These are phyloP conservation scores for Ustilago xerochloae DNA, from an alignment of 1,284 basidiomycete species.

Conservation along the genomic window DNA sequence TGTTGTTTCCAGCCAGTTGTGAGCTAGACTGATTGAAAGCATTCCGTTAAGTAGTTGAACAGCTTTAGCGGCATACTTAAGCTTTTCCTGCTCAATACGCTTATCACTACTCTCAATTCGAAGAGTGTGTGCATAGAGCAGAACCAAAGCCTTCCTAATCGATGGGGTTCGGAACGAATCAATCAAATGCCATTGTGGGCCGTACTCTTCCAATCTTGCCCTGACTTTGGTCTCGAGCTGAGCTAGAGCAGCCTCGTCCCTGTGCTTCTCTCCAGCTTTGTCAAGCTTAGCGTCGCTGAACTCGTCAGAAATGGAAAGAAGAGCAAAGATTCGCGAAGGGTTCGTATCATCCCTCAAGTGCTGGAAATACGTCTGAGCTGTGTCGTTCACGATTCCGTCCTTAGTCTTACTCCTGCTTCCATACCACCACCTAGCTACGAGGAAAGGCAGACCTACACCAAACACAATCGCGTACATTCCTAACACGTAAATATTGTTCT, in stretches of 20 bases:
- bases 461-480: slow-evolving; percentile 87
- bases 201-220: slow-evolving; percentile 19
- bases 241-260: slow-evolving; percentile 50
- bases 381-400: slow-evolving; percentile 85
- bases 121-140: slow-evolving; percentile 88
- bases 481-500: slow-evolving; percentile 91
- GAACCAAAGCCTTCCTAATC: slow-evolving; percentile 62
- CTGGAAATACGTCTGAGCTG: slow-evolving; percentile 91
- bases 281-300: slow-evolving; percentile 73
- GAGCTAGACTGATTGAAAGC: slow-evolving; percentile 83
- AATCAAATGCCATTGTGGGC: slow-evolving; percentile 51
- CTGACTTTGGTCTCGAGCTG: slow-evolving; percentile 72
- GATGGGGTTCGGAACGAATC: slow-evolving; percentile 50
- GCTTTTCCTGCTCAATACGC: slow-evolving; percentile 45
- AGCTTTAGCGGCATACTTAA: slow-evolving; percentile 51
- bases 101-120: slow-evolving; percentile 69
- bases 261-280: slow-evolving; percentile 46
- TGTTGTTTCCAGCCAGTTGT: slow-evolving; percentile 90
- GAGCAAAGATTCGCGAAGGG: slow-evolving; percentile 79
- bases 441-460: slow-evolving; percentile 83
- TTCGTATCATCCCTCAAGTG: slow-evolving; percentile 82
- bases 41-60: slow-evolving; percentile 79
- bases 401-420: slow-evolving; percentile 89
- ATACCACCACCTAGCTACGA: slow-evolving; percentile 95
- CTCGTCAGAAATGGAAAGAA: slow-evolving; percentile 80